These are phyloP conservation scores for Candida boidinii DNA, from an alignment of 805 yeast species.

Conservation along the genomic window DNA sequence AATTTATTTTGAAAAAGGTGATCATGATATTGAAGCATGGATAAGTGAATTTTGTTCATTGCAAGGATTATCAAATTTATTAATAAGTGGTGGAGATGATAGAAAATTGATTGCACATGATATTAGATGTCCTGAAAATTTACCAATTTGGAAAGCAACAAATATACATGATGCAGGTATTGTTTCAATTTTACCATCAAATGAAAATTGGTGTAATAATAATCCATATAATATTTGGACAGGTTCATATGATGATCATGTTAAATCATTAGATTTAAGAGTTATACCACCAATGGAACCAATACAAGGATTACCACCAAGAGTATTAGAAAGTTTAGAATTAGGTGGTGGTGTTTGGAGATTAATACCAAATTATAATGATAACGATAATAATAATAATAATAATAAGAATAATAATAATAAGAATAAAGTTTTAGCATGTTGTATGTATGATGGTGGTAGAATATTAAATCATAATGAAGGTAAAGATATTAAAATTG, in stretches of 20 bases:
- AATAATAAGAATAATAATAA: slow-evolving; percentile 27
- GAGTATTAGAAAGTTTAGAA: slow-evolving; percentile 31
- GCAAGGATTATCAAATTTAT: slow-evolving; percentile 43
- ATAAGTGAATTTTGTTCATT: slow-evolving; percentile 62
- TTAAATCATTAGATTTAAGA: slow-evolving; percentile 64
- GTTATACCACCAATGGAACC: slow-evolving; percentile 32
- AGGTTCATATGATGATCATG: slow-evolving; percentile 84
- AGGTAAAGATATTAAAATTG: slow-evolving; percentile 20
- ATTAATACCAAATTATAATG: slow-evolving; percentile 59
- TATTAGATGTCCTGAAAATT: slow-evolving; percentile 28
- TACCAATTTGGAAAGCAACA: slow-evolving; percentile 26
- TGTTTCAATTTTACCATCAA: slow-evolving; percentile 61
- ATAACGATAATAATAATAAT: too few species aligned
- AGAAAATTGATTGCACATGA: slow-evolving; percentile 69
- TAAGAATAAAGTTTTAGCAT: slow-evolving; percentile 51
- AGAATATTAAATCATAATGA: slow-evolving; percentile 40
- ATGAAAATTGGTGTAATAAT: slow-evolving; percentile 18
- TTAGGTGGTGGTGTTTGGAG: slow-evolving; percentile 97
- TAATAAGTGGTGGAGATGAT: slow-evolving; percentile 92
- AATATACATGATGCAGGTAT: slow-evolving; percentile 88
- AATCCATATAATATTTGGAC: slow-evolving; percentile 58
- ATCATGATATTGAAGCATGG: slow-evolving; percentile 86
- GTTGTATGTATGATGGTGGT: slow-evolving; percentile 97
- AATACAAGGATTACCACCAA: slow-evolving; percentile 46
- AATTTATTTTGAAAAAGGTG: neutral